Base-by-base conservation (phyloP, 805 yeast species). In the Ogataea allantospora region DNA sequence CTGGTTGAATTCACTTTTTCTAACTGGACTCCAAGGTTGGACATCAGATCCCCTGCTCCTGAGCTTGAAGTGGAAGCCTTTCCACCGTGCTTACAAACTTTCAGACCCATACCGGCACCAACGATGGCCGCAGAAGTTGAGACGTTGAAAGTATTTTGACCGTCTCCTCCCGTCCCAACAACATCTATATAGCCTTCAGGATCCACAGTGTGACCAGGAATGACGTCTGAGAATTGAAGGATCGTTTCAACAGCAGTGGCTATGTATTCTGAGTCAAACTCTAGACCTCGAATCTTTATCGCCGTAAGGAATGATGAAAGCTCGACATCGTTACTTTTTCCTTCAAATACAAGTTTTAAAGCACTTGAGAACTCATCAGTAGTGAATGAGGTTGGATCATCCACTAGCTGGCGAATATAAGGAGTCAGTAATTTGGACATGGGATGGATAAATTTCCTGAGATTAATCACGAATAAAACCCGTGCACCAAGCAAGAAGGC, bases 161-260 rank as follows among this genome's bases (percentile, higher is more conserved):
- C 96, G 58, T 93, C 99, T 11, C 99, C 99, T 18, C 99, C 99
- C 0, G 99, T 93, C 2, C 99, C 99, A 5, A 93, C 99, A 20
- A 93, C 86, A 60, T 93, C 99, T 5, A 83, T 70, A 49, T 74
- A 83, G 0, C 83, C 83, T 1, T 59, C 62, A 1, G 64, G 51
- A 26, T 73, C 75, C 10, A 75, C 73, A 1, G 54, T 49, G 6
- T 62, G 52, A 2, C 70, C 58, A 7, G 71, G 65, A n/a, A 87
- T 74, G 8, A 67, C 49, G 33, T 72, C 73, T 6, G 93, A 79
- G 50, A 73, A 81, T 50, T 77, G 76, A 43, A 85, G 65, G 17
- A 91, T 75, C 2, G 93, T 79, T 14, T 68, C 66, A 0, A 88
- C 96, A 0, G 97, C 96, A 7, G 86, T 81, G 4, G 96, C 89